Evolutionary conservation across 495 filamentous ascomycete species (phyloP).

Genomic region (Annulohypoxylon nitens): DNA sequence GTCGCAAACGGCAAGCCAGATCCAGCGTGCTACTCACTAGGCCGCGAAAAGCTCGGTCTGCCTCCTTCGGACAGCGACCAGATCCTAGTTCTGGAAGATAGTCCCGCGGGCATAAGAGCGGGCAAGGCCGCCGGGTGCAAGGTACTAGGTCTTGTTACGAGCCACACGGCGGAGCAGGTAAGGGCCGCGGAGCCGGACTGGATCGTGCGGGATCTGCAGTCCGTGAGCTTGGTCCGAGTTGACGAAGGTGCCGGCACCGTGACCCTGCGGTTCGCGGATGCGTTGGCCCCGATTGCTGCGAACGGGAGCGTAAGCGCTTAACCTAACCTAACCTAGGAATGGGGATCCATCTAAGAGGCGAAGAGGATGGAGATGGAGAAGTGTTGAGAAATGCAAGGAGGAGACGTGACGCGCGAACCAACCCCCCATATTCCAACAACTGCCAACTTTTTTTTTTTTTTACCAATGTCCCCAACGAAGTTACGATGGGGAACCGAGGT

Average conservation of each 20-base stretch:
- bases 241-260: conserved; percentile 60
- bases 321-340: neutral
- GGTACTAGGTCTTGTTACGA: conserved; percentile 89
- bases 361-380: neutral
- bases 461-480: conserved; percentile 4
- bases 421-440: neutral
- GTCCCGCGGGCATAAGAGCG: conserved; percentile 88
- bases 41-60: conserved; percentile 72
- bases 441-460: neutral
- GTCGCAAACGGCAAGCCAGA: conserved; percentile 89
- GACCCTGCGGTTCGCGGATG: conserved; percentile 64
- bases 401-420: neutral
- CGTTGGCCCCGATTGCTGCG: conserved; percentile 37
- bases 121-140: conserved; percentile 91
- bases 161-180: conserved; percentile 80
- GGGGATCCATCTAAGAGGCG: neutral
- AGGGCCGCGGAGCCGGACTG: conserved; percentile 83
- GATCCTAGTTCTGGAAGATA: conserved; percentile 90
- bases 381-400: conserved; percentile 4
- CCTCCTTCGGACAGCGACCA: conserved; percentile 46
- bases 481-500: conserved; percentile 2
- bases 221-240: conserved; percentile 68
- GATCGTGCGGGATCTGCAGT: conserved; percentile 84
- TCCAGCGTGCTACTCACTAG: conserved; percentile 85
- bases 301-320: neutral